These are phyloP conservation scores for Globisporangium mamillatum DNA, from an alignment of 352 stramenopile species.

Conservation along the genomic window DNA sequence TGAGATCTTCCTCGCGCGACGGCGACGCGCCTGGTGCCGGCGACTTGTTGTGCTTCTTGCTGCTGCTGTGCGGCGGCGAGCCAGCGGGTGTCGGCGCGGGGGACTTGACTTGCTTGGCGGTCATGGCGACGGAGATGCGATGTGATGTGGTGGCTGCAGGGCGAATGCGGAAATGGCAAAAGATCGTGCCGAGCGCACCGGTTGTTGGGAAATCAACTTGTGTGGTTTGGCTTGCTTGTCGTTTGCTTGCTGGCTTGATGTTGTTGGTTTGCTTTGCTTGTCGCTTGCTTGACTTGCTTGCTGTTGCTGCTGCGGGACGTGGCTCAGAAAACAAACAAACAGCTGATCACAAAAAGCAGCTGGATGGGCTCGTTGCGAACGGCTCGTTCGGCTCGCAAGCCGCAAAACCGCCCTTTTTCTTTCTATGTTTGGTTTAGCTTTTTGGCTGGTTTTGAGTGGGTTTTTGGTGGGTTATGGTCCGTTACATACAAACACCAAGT, in stretches of 20 bases:
- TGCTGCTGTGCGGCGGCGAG: constrained; percentile 8
- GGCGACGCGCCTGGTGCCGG: constrained; percentile 11
- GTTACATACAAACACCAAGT: neutral
- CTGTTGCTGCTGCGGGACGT: neutral
- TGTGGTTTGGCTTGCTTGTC: neutral
- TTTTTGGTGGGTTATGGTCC: neutral
- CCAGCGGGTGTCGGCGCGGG: neutral
- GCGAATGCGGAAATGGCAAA: constrained; percentile 8
- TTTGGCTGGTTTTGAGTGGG: neutral
- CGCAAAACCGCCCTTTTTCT: neutral
- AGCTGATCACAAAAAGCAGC: neutral
- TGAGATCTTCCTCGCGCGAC: constrained; percentile 12
- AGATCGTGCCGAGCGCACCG: neutral
- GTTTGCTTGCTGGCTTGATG: neutral
- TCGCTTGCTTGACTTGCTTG: neutral
- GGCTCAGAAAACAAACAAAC: neutral
- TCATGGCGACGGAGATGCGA: neutral
- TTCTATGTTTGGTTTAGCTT: neutral
- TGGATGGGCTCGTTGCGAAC: neutral
- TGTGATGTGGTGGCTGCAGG: neutral
- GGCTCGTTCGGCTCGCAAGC: neutral
- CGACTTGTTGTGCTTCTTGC: constrained; percentile 11
- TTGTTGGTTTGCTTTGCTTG: neutral
- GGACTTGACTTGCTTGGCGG: constrained; percentile 14
- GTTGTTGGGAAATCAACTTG: neutral